Percentiles rank a stretch among this genome's conserved stretches.
Evolutionary conservation across 2,329 filamentous ascomycete species (phyloP).

Genomic region (Nothopassalora personata): DNA sequence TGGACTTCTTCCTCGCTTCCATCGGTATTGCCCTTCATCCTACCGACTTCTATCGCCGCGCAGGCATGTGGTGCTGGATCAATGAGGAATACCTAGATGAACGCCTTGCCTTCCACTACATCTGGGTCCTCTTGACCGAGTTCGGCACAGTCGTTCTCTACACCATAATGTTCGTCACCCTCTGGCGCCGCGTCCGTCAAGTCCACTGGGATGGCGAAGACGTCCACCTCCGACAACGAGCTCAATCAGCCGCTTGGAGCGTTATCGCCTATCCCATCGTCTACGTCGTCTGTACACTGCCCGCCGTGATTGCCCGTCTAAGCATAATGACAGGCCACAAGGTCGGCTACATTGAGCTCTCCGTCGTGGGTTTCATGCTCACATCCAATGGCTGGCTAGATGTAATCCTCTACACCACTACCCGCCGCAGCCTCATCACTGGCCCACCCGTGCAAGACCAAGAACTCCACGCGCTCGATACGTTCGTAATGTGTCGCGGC

Average conservation of each 20-base stretch:
- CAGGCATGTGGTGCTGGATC: conserved; percentile 64
- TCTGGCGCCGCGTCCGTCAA: conserved; percentile 18
- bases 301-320: conserved; percentile 59
- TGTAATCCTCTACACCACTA: conserved; percentile 53
- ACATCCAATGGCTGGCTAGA: conserved; percentile 54
- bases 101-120: conserved; percentile 57
- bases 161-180: conserved; percentile 28
- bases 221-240: conserved; percentile 35
- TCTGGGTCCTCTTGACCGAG: conserved; percentile 56
- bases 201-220: conserved; percentile 17
- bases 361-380: conserved; percentile 50
- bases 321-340: conserved; percentile 48
- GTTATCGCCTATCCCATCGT: conserved; percentile 61
- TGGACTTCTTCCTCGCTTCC: conserved; percentile 53
- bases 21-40: conserved; percentile 45
- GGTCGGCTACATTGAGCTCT: conserved; percentile 39
- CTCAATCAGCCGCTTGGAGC: conserved; percentile 43
- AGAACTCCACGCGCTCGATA: conserved; percentile 13
- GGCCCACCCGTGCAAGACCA: conserved; percentile 7
- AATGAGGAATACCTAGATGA: conserved; percentile 49
- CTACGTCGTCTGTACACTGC: conserved; percentile 61
- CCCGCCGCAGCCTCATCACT: conserved; percentile 33
- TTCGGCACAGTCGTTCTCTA: conserved; percentile 49
- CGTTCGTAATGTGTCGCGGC: conserved; percentile 8
- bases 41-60: conserved; percentile 53